phyloP scores from a whole-genome alignment of 179 eudicot species.

The Gypsophila paniculata region DNA sequence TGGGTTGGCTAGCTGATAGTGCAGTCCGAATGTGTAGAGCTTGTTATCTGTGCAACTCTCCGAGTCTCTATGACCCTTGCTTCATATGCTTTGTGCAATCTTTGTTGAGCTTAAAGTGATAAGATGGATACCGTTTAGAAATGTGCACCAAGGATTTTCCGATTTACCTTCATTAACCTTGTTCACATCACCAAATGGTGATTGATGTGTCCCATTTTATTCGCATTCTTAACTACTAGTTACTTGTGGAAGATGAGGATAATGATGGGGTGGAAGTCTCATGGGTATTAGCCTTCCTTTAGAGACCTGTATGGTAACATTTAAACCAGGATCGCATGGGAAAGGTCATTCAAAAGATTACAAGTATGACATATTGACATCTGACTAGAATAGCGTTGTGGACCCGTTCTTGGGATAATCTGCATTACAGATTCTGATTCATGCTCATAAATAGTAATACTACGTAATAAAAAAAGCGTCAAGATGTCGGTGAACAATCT shows the following conservation, averaged over 20 bases:
- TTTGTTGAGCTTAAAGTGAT: neutral
- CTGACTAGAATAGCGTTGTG: neutral
- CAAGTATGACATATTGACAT: neutral
- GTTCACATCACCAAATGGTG: too few relatives aligned
- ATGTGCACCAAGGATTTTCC: neutral
- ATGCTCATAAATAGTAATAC: neutral
- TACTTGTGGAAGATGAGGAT: neutral
- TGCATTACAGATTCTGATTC: neutral
- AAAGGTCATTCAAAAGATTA: neutral
- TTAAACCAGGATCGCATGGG: neutral
- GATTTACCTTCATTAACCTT: neutral
- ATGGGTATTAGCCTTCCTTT: neutral
- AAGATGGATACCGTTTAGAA: neutral
- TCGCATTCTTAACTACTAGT: neutral
- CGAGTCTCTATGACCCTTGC: neutral
- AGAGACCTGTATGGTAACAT: neutral
- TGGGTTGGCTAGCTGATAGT: neutral
- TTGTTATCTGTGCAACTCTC: neutral
- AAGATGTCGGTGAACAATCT: neutral
- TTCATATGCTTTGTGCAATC: conserved; percentile 13
- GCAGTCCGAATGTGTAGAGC: neutral
- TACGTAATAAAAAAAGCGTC: neutral
- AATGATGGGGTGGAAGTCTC: neutral
- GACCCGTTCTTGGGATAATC: neutral
- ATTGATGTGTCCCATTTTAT: neutral